Conservation (phyloP, 768 basidiomycete genomes). For the Collybia nuda region DNA sequence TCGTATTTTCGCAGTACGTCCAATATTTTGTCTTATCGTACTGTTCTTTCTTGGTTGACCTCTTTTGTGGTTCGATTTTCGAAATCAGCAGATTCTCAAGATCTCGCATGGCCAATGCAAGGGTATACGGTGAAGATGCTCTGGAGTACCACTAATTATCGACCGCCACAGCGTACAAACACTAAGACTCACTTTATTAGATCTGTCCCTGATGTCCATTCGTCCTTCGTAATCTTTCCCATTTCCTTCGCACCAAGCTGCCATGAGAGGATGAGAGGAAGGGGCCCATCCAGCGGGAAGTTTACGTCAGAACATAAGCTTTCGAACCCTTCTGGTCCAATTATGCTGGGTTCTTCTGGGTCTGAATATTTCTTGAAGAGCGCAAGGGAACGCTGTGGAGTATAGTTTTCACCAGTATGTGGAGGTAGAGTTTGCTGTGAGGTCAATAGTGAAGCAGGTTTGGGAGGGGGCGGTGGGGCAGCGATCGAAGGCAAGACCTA, state of each 20-base stretch:
- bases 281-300: constrained; percentile 72
- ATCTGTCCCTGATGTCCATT: constrained; percentile 64
- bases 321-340: constrained; percentile 75
- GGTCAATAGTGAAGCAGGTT: constrained; percentile 17
- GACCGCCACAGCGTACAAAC: background rate
- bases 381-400: constrained; percentile 42
- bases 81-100: constrained; percentile 63
- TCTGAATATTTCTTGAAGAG: constrained; percentile 67
- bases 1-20: constrained; percentile 45
- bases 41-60: constrained; percentile 38
- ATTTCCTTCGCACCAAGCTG: constrained; percentile 69
- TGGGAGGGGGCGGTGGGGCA: constrained; percentile 5
- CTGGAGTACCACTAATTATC: constrained; percentile 18
- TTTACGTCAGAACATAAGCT: constrained; percentile 66
- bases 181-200: constrained; percentile 30
- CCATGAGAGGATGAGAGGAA: constrained; percentile 77
- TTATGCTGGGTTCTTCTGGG: constrained; percentile 51
- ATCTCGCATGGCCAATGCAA: constrained; percentile 55
- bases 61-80: constrained; percentile 41
- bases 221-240: constrained; percentile 65
- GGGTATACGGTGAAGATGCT: constrained; percentile 42
- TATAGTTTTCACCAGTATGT: constrained; percentile 42
- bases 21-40: constrained; percentile 58
- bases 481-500: constrained; percentile 11
- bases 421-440: constrained; percentile 9